phyloP scores from a whole-genome alignment of 306 rosid species.

The Prinsepia uniflora region DNA sequence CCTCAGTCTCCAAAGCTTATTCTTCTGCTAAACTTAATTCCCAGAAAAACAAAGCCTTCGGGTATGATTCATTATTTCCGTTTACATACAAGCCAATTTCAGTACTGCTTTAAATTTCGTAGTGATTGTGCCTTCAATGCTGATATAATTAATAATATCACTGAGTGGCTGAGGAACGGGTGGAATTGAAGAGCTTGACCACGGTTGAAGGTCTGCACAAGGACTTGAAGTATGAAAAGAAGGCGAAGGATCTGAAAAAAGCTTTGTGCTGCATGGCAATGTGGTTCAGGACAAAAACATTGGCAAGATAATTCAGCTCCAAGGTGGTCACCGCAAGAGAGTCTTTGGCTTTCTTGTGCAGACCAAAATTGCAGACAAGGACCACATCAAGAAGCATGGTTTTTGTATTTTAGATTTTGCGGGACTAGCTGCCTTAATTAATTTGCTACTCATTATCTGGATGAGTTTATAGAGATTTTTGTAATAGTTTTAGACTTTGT shows the following conservation, averaged over 20 bases:
- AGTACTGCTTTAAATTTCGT: too few relatives aligned
- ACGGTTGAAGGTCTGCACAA: slow-evolving; percentile 3
- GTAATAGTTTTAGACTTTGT: too few relatives aligned
- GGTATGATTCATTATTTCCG: too few relatives aligned
- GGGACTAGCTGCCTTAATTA: not conserved
- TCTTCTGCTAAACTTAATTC: too few relatives aligned
- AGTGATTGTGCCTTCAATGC: too few relatives aligned
- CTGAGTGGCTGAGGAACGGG: too few relatives aligned
- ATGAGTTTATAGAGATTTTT: not conserved
- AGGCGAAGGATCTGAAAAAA: not conserved
- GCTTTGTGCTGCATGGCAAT: slow-evolving; percentile 6
- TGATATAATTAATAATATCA: too few relatives aligned
- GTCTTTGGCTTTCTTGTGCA: not conserved
- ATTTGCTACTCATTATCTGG: not conserved
- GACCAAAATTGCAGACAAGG: not conserved
- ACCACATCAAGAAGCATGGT: not conserved
- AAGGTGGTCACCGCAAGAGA: too few relatives aligned
- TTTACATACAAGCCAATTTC: too few relatives aligned
- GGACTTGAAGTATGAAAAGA: not conserved
- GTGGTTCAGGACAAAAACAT: not conserved
- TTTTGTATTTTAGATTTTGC: not conserved
- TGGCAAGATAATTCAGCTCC: slow-evolving; percentile 8
- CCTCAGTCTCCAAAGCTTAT: too few relatives aligned
- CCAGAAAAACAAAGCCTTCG: too few relatives aligned
- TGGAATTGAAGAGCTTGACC: too few relatives aligned